Base-by-base conservation (phyloP, 371 early-diverging fungal genomes). In the Pancytospora philotis region DNA sequence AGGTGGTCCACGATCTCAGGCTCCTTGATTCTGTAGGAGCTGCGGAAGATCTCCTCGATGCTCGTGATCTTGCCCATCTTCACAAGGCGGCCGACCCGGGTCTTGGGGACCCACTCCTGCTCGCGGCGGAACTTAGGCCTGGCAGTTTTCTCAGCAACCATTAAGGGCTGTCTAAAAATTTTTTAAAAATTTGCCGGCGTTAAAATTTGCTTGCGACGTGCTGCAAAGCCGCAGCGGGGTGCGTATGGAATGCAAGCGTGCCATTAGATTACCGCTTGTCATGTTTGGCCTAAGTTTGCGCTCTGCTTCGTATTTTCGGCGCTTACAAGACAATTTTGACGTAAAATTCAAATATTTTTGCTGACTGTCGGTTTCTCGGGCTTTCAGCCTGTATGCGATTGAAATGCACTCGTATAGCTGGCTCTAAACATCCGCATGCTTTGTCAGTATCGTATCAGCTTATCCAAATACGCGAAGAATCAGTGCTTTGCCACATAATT, bases 11-110 rank as follows among this genome's bases (percentile, higher is more conserved):
- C 88, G 68, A 98, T 93, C 84, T 95, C 95, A 86, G 90, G 91
- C 84, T 98, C 96, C 87, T 94, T 93, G 86, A 98, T 90, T 70
- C 90, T 90, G 73, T 93, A 86, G 62, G 95, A 94, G 88, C 90
- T 90, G 66, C 89, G 83, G 83, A 93, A 95, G 80, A 95, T 89
- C 82, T 95, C 91, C 80, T 89, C 90, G 67, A 92, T 88, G 71
- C 87, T 85, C 16, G 13, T 62, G 13, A 83, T 77, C 36, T 73
- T 75, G 13, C 76, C 73, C 41, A 66, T 72, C 48, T 80, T 76
- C 4, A 83, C 83, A 16, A 83, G 66, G 52, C 36, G 76, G 28
- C 83, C 83, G 8, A 83, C 57, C 25, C 71, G 69, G 1, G 83
- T 83, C 34, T 51, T 72, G 61, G 83, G 83, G 28, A 76, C 56